Percentiles rank a stretch among this genome's conserved stretches.
Evolutionary conservation across 2,329 filamentous ascomycete species (phyloP).

Genomic region (Trichoderma guizhouense): DNA sequence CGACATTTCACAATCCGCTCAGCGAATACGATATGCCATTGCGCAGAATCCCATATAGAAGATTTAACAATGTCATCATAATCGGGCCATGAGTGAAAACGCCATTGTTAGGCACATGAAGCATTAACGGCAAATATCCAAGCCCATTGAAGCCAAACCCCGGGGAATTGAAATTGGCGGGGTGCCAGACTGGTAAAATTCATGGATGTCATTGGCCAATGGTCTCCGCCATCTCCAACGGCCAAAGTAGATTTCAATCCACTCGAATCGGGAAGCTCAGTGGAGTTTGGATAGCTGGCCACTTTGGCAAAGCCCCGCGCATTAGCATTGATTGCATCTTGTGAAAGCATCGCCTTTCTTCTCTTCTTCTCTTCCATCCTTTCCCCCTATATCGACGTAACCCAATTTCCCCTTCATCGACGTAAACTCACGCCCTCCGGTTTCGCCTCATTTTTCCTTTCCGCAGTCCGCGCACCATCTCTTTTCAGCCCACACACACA

Average conservation of each 20-base stretch:
- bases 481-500: neutral
- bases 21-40: neutral
- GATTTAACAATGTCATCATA: neutral
- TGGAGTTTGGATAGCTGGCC: constrained; percentile 13
- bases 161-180: neutral
- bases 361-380: neutral
- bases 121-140: neutral
- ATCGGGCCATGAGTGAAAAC: neutral
- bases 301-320: neutral
- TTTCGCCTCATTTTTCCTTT: neutral
- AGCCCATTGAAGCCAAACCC: neutral
- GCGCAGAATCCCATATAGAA: neutral
- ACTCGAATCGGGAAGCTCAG: constrained; percentile 13
- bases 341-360: neutral
- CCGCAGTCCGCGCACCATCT: constrained; percentile 1
- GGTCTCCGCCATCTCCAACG: neutral
- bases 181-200: neutral
- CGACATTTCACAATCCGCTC: neutral
- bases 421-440: neutral
- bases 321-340: neutral
- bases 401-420: neutral
- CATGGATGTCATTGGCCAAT: constrained; percentile 8
- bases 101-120: neutral
- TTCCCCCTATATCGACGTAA: neutral
- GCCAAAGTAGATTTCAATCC: neutral